A percentile compares a stretch with the other conserved stretches of the same genome.
These are phyloP conservation scores for Phytophthora brassicae DNA, from an alignment of 352 stramenopile genomes.

Conservation along the genomic window DNA sequence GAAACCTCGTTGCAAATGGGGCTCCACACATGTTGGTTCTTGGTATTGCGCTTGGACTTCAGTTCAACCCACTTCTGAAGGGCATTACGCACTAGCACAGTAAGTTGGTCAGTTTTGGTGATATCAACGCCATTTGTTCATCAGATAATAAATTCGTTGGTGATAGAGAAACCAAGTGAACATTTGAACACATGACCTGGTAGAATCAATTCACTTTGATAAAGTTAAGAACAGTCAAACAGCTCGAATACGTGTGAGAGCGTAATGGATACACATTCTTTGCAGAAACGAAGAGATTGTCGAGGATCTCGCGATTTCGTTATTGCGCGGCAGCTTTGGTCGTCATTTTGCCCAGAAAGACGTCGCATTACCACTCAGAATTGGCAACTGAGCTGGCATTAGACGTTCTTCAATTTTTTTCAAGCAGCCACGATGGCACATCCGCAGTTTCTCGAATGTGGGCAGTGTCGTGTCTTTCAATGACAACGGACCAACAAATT, in stretches of 20 bases:
- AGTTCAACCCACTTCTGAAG: slow-evolving; percentile 49
- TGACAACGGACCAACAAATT: not conserved
- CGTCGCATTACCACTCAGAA: slow-evolving; percentile 48
- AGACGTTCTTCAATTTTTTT: slow-evolving; percentile 57
- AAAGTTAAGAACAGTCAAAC: too few relatives aligned
- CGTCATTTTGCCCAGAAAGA: slow-evolving; percentile 53
- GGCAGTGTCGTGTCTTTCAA: slow-evolving; percentile 5
- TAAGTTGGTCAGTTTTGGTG: not conserved
- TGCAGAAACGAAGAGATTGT: too few relatives aligned
- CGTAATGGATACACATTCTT: too few relatives aligned
- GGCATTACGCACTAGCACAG: slow-evolving; percentile 37
- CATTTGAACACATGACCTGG: too few relatives aligned
- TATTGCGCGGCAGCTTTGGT: not conserved
- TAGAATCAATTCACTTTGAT: too few relatives aligned
- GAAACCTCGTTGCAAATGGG: slow-evolving; percentile 74
- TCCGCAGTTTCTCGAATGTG: slow-evolving; percentile 50
- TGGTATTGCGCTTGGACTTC: slow-evolving; percentile 55
- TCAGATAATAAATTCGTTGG: too few relatives aligned
- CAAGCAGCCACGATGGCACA: slow-evolving; percentile 67
- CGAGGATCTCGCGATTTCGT: too few relatives aligned
- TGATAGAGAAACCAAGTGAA: too few relatives aligned
- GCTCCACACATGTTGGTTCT: slow-evolving; percentile 71
- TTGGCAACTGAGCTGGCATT: slow-evolving; percentile 37
- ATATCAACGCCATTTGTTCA: too few relatives aligned
- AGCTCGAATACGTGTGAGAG: too few relatives aligned